Percentiles rank a stretch among this genome's conserved stretches.
phyloP scores from a whole-genome alignment of 495 filamentous ascomycete species.

The Penicillium verhagenii region DNA sequence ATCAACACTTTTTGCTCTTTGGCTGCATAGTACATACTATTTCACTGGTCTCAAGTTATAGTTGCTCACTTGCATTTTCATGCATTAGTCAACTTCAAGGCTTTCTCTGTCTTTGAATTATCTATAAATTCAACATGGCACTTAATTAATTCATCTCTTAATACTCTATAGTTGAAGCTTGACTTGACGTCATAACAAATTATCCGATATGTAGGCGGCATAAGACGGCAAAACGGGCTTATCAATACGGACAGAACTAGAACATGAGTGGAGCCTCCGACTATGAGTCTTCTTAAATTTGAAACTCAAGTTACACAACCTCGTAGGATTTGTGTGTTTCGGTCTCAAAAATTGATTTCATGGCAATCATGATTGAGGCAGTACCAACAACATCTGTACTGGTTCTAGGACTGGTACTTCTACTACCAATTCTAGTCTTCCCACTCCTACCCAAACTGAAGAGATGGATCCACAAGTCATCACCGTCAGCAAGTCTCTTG shows the following conservation, averaged over 20 bases:
- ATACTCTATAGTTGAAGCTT: not conserved
- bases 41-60: too few species aligned
- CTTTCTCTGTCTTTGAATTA: too few species aligned
- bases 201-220: not conserved
- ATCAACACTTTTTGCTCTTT: too few species aligned
- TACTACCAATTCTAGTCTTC: slow-evolving; percentile 19
- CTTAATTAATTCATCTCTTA: too few species aligned
- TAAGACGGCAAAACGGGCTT: not conserved
- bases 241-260: not conserved
- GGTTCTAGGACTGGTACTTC: slow-evolving; percentile 13
- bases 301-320: not conserved
- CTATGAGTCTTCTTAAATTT: not conserved
- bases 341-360: not conserved
- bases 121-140: too few species aligned
- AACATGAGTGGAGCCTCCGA: not conserved
- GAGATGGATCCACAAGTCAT: slow-evolving; percentile 13
- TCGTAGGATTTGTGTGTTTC: too few species aligned
- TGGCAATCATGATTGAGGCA: slow-evolving; percentile 8
- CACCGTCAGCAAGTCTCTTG: not conserved
- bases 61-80: too few species aligned
- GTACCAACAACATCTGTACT: slow-evolving; percentile 4
- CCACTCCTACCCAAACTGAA: slow-evolving; percentile 12
- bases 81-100: too few species aligned
- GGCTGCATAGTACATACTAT: too few species aligned
- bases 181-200: not conserved